Percentiles rank a stretch among this genome's conserved stretches.
phyloP scores from a whole-genome alignment of 345 rosid species.

The Brassica juncea region DNA sequence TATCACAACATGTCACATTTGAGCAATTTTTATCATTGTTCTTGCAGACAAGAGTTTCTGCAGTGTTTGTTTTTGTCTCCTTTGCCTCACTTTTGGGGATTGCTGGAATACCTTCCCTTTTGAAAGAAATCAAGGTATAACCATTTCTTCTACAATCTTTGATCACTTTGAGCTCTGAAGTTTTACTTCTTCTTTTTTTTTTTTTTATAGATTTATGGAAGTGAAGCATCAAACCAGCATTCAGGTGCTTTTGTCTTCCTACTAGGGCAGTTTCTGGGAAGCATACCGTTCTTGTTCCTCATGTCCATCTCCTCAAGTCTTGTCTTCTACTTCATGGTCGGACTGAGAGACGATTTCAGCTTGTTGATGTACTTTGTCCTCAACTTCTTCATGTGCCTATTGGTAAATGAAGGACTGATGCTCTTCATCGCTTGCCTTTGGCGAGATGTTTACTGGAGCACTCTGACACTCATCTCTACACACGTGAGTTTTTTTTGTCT shows the following conservation, averaged over 20 bases:
- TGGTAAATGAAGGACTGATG: slow-evolving; percentile 90
- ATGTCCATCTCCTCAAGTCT: slow-evolving; percentile 95
- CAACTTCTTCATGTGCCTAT: slow-evolving; percentile 86
- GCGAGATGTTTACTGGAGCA: slow-evolving; percentile 78
- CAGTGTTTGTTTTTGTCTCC: slow-evolving; percentile 79
- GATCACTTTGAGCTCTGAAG: slow-evolving; percentile 11
- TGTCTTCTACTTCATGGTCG: slow-evolving; percentile 87
- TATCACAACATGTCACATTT: slow-evolving; percentile 22
- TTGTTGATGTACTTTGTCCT: slow-evolving; percentile 97
- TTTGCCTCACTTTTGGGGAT: slow-evolving; percentile 87
- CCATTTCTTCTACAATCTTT: neutral
- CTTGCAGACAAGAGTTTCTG: slow-evolving; percentile 86
- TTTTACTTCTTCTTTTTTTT: neutral
- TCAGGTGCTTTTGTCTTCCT: slow-evolving; percentile 88
- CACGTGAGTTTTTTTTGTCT: slow-evolving; percentile 59
- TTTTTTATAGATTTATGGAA: slow-evolving; percentile 63
- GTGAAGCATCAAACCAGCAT: slow-evolving; percentile 88
- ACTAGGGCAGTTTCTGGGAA: slow-evolving; percentile 87
- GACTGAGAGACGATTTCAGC: slow-evolving; percentile 85
- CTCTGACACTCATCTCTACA: slow-evolving; percentile 56
- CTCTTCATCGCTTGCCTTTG: slow-evolving; percentile 67
- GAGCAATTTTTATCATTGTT: neutral
- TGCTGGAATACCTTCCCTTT: slow-evolving; percentile 73
- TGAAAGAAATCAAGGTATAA: slow-evolving; percentile 80
- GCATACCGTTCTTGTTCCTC: slow-evolving; percentile 96